Evolutionary conservation across 805 yeast genomes (phyloP).

Genomic region (Ogataea pignaliae): DNA sequence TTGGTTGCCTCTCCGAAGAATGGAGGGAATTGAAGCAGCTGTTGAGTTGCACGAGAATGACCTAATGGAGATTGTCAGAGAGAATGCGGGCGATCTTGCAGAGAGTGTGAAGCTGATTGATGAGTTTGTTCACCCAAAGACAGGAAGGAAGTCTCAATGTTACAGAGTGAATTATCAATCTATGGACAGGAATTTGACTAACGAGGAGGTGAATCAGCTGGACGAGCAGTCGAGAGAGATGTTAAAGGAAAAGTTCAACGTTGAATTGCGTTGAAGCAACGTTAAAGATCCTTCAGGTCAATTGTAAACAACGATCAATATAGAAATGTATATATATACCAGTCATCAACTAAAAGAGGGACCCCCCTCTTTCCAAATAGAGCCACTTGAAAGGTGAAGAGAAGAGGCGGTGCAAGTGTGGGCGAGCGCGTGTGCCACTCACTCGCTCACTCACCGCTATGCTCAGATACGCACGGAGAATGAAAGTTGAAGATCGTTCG

Average conservation of each 20-base stretch:
- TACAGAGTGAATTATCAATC: conserved; percentile 91
- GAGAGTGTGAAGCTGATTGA: conserved; percentile 81
- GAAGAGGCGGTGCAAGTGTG: neutral
- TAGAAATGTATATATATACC: neutral
- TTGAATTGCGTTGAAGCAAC: conserved; percentile 45
- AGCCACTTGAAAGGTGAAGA: neutral
- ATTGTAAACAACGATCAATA: neutral
- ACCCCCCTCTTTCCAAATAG: neutral
- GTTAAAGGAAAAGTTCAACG: conserved; percentile 47
- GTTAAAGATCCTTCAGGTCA: neutral
- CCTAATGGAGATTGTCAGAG: conserved; percentile 87
- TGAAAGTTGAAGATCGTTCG: too few relatives aligned
- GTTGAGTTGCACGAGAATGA: conserved; percentile 72
- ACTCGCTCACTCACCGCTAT: too few relatives aligned
- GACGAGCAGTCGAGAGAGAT: conserved; percentile 61
- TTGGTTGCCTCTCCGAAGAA: conserved; percentile 56
- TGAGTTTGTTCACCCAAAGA: conserved; percentile 81
- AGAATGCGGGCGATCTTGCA: conserved; percentile 79
- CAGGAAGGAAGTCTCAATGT: conserved; percentile 72
- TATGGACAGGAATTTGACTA: conserved; percentile 89
- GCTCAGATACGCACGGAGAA: too few relatives aligned
- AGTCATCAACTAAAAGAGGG: too few relatives aligned
- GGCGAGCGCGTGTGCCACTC: neutral
- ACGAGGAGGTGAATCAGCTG: conserved; percentile 72
- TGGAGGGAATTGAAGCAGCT: conserved; percentile 17